Percentiles rank a stretch among this genome's conserved stretches.
phyloP scores from a whole-genome alignment of 495 filamentous ascomycete species.

The Penicillium dipodomyicola region DNA sequence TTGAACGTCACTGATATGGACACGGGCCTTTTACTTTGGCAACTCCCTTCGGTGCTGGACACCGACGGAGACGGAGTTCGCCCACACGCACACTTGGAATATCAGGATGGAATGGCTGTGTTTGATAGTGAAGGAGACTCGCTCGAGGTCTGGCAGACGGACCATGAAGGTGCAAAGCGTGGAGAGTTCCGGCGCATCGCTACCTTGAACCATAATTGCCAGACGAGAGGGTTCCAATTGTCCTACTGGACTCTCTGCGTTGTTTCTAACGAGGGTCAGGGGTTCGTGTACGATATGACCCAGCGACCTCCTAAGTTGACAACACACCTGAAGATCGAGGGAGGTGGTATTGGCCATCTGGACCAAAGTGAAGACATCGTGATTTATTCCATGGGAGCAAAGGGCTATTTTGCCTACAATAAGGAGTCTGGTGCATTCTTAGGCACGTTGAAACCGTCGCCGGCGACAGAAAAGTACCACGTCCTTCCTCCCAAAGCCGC shows the following conservation, averaged over 20 bases:
- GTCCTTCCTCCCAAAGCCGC: conserved; percentile 25
- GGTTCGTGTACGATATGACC: conserved; percentile 44
- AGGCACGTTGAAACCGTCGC: conserved; percentile 32
- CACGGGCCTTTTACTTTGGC: conserved; percentile 35
- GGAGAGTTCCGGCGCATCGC: conserved; percentile 42
- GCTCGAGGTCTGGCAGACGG: conserved; percentile 40
- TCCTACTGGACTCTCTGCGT: conserved; percentile 42
- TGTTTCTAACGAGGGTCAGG: conserved; percentile 38
- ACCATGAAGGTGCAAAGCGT: conserved; percentile 28
- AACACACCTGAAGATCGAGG: conserved; percentile 32
- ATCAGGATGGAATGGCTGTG: conserved; percentile 43
- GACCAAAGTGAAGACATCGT: conserved; percentile 39
- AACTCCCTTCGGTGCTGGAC: conserved; percentile 35
- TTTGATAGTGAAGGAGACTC: conserved; percentile 43
- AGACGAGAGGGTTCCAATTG: conserved; percentile 42
- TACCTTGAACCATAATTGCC: conserved; percentile 35
- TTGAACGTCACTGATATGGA: conserved; percentile 44
- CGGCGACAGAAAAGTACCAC: conserved; percentile 32
- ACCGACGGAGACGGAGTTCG: conserved; percentile 30
- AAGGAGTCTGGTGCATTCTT: conserved; percentile 32
- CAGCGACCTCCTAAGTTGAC: conserved; percentile 33
- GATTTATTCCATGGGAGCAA: conserved; percentile 40
- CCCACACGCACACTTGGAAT: conserved; percentile 40
- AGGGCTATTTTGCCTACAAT: conserved; percentile 36
- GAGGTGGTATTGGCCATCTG: conserved; percentile 36